Percentiles rank a stretch among this genome's conserved stretches.
phyloP scores from a whole-genome alignment of 164 flowering plant genomes.

The Cinnamomum chago region DNA sequence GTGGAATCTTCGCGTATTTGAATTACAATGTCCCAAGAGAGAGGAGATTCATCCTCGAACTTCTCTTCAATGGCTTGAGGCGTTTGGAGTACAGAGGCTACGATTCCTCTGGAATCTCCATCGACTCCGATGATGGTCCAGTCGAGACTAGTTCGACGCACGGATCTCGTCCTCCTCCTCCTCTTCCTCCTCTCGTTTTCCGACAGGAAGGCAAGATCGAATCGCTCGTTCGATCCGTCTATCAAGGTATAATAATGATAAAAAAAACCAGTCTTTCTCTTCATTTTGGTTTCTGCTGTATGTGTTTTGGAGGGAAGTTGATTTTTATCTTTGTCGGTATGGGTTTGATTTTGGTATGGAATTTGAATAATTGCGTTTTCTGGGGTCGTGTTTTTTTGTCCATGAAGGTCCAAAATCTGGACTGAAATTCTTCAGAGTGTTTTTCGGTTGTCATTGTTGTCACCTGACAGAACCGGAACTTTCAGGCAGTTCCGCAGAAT shows the following conservation, averaged over 20 bases:
- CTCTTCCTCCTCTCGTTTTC: slow-evolving; percentile 54
- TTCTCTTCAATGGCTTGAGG: slow-evolving; percentile 83
- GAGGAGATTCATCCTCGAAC: slow-evolving; percentile 70
- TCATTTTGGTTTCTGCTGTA: background rate
- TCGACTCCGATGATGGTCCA: slow-evolving; percentile 38
- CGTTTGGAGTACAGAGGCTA: slow-evolving; percentile 96
- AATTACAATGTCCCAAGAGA: slow-evolving; percentile 67
- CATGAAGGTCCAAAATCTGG: too few relatives aligned
- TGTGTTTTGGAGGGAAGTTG: too few relatives aligned
- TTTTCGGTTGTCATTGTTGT: too few relatives aligned
- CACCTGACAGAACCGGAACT: too few relatives aligned
- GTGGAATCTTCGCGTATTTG: slow-evolving; percentile 94
- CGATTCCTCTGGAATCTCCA: slow-evolving; percentile 90
- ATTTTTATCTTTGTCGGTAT: background rate
- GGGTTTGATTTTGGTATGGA: background rate
- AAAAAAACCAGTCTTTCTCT: background rate
- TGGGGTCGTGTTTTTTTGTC: too few relatives aligned
- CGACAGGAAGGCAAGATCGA: slow-evolving; percentile 94
- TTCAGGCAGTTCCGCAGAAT: too few relatives aligned
- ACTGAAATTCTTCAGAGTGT: too few relatives aligned
- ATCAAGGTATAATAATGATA: slow-evolving; percentile 42
- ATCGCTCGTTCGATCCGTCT: slow-evolving; percentile 82
- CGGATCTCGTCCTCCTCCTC: slow-evolving; percentile 17
- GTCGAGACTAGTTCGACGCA: slow-evolving; percentile 2
- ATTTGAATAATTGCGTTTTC: background rate